Evolutionary conservation across 805 yeast species (phyloP).

Genomic region (Myxozyma vanderwaltii): DNA sequence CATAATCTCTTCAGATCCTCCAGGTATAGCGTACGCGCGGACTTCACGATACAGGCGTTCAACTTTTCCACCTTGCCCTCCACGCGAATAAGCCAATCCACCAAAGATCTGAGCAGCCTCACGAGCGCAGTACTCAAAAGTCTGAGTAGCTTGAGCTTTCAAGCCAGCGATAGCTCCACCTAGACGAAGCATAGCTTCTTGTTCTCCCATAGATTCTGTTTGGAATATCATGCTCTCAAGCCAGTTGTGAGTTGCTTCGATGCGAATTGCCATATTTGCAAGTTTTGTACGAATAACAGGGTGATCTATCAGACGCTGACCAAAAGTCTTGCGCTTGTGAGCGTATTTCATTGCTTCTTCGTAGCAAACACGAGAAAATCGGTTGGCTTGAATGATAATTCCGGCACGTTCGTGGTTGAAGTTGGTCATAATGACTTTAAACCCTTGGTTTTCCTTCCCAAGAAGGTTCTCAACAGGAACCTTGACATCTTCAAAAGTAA

Average conservation of each 20-base stretch:
- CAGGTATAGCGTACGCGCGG: slow-evolving; percentile 50
- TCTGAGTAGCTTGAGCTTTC: slow-evolving; percentile 47
- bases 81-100: slow-evolving; percentile 48
- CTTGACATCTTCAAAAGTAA: slow-evolving; percentile 49
- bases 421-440: slow-evolving; percentile 48
- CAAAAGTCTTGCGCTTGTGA: slow-evolving; percentile 48
- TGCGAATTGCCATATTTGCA: slow-evolving; percentile 47
- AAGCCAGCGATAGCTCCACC: slow-evolving; percentile 50
- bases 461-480: slow-evolving; percentile 48
- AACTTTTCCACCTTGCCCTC: slow-evolving; percentile 49
- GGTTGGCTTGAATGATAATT: slow-evolving; percentile 46
- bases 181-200: slow-evolving; percentile 44
- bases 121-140: slow-evolving; percentile 49
- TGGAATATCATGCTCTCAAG: slow-evolving; percentile 45
- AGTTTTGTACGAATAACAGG: slow-evolving; percentile 48
- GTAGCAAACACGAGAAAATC: slow-evolving; percentile 45
- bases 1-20: slow-evolving; percentile 52
- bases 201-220: slow-evolving; percentile 39
- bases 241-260: slow-evolving; percentile 48
- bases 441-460: slow-evolving; percentile 48
- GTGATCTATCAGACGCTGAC: slow-evolving; percentile 46
- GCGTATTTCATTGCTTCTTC: slow-evolving; percentile 48
- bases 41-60: slow-evolving; percentile 50
- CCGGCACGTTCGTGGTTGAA: slow-evolving; percentile 50
- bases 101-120: slow-evolving; percentile 51